phyloP scores from a whole-genome alignment of 2,329 filamentous ascomycete species.

The Hawksworthiomyces lignivorus region DNA sequence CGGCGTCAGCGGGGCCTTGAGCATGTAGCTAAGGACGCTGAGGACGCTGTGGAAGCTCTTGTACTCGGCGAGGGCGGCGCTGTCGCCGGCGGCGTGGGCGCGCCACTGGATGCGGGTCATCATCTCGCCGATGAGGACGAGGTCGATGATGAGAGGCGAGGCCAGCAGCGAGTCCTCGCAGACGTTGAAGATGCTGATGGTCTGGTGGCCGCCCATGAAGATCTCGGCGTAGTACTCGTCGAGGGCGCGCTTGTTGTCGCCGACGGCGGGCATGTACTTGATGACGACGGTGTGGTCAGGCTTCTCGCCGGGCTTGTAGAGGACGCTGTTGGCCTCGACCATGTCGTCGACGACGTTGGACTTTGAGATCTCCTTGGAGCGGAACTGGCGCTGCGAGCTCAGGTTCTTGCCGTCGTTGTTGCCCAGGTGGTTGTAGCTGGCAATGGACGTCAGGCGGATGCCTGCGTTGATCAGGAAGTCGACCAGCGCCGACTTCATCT shows the following conservation, averaged over 20 bases:
- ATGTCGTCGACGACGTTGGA: slow-evolving; percentile 99
- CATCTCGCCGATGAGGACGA: slow-evolving; percentile 88
- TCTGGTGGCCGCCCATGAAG: slow-evolving; percentile 97
- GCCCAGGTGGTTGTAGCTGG: slow-evolving; percentile 97
- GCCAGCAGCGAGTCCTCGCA: slow-evolving; percentile 97
- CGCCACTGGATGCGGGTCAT: slow-evolving; percentile 98
- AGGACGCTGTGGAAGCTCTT: slow-evolving; percentile 95
- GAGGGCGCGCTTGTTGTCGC: slow-evolving; percentile 96
- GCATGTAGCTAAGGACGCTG: slow-evolving; percentile 97
- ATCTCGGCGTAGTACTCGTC: slow-evolving; percentile 99
- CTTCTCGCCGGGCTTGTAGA: slow-evolving; percentile 89
- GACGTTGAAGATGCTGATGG: slow-evolving; percentile 96
- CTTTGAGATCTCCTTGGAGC: slow-evolving; percentile 99
- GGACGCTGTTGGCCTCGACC: slow-evolving; percentile 87
- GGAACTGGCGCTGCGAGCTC: slow-evolving; percentile 96
- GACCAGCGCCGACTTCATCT: slow-evolving; percentile 99
- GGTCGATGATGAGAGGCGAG: slow-evolving; percentile 92
- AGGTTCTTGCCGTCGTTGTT: slow-evolving; percentile 99
- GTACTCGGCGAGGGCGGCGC: slow-evolving; percentile 52
- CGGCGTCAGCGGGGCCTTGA: slow-evolving; percentile 89
- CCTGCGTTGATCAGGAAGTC: slow-evolving; percentile 98
- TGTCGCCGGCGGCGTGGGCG: slow-evolving; percentile 43
- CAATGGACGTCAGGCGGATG: slow-evolving; percentile 97
- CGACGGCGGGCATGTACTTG: slow-evolving; percentile 99
- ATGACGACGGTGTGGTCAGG: slow-evolving; percentile 98